These are phyloP conservation scores for Ampelocalamus luodianensis DNA, from an alignment of 176 grass and related monocot species.

Conservation along the genomic window DNA sequence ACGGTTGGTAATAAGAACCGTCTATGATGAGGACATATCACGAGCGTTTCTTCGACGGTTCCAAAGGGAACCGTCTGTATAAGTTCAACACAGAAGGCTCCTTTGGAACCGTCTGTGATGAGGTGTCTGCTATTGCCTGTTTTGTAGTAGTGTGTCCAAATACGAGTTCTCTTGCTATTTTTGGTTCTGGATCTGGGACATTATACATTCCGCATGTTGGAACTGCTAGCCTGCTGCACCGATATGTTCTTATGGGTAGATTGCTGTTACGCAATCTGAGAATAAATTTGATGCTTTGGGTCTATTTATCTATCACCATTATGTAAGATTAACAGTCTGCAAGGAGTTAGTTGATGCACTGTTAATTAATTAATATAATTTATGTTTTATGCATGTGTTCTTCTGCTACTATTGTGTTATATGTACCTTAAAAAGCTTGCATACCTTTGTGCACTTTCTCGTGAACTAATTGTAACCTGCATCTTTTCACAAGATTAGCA, in stretches of 20 bases:
- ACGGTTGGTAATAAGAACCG: no score
- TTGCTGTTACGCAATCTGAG: background rate
- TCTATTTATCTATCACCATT: background rate
- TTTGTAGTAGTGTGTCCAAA: no score
- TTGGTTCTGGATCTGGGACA: background rate
- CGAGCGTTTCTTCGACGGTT: no score
- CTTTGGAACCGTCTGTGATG: no score
- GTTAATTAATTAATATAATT: conserved; percentile 8
- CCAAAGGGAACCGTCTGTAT: no score
- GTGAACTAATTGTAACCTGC: background rate
- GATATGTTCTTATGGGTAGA: background rate
- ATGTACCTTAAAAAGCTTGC: background rate
- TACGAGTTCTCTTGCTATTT: background rate
- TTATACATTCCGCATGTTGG: background rate
- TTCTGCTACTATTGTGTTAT: background rate
- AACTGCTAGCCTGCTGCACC: background rate
- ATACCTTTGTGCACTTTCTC: no score
- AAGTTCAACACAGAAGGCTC: no score
- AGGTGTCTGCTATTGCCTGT: no score
- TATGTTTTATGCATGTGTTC: conserved; percentile 33
- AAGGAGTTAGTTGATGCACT: conserved; percentile 3
- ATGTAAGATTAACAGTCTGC: background rate
- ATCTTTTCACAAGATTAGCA: background rate
- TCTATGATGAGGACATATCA: no score
- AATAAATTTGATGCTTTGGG: conserved; percentile 1